Percentiles rank a stretch among this genome's conserved stretches.
These are phyloP conservation scores for Urochloa ruziziensis DNA, from an alignment of 176 grass and related monocot species.

Conservation along the genomic window DNA sequence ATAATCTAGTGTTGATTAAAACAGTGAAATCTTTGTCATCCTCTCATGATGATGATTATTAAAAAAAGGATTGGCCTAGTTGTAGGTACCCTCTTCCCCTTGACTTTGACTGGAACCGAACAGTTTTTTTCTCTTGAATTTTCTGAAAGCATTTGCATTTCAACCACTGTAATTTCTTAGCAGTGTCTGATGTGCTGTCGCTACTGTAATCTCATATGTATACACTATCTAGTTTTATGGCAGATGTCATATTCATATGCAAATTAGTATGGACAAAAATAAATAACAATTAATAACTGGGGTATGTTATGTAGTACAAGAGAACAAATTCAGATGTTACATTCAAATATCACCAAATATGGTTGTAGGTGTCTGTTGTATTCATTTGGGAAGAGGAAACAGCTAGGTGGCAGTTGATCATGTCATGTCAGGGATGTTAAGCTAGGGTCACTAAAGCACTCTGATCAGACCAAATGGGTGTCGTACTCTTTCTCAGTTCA, in stretches of 20 bases:
- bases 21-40: slow-evolving; percentile 85
- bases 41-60: slow-evolving; percentile 59
- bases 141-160: slow-evolving; percentile 31
- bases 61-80: slow-evolving; percentile 49
- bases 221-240: slow-evolving; percentile 4
- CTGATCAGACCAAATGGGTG: slow-evolving; percentile 24
- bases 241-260: slow-evolving; percentile 30
- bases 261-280: slow-evolving; percentile 20
- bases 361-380: slow-evolving; percentile 7
- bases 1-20: slow-evolving; percentile 54
- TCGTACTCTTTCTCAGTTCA: slow-evolving; percentile 18
- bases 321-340: slow-evolving; percentile 22
- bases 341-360: slow-evolving; percentile 34
- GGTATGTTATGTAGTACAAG: slow-evolving; percentile 22
- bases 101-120: slow-evolving; percentile 70
- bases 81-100: slow-evolving; percentile 32
- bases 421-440: slow-evolving; percentile 5
- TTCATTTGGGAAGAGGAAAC: slow-evolving; percentile 26
- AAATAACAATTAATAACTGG: slow-evolving; percentile 14
- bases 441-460: slow-evolving; percentile 9
- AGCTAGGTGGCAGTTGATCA: slow-evolving; percentile 15
- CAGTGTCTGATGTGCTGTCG: neutral
- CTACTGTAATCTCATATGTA: slow-evolving; percentile 12
- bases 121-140: slow-evolving; percentile 16
- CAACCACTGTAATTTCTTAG: slow-evolving; percentile 34